phyloP scores from a whole-genome alignment of 1,284 basidiomycete species.

The Neonothopanus nambi region DNA sequence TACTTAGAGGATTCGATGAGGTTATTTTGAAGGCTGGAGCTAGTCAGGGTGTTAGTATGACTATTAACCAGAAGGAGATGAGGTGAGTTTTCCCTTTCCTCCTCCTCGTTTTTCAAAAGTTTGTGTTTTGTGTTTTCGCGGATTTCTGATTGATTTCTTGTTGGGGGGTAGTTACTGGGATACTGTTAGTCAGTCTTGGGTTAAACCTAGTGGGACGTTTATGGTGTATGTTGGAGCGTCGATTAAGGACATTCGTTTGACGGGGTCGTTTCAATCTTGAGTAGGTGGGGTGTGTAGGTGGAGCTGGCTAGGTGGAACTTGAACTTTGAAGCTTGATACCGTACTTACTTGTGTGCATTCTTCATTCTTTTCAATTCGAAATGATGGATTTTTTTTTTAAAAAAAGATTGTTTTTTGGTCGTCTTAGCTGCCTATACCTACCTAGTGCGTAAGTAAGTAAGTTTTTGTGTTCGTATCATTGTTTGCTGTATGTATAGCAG shows the following conservation, averaged over 20 bases:
- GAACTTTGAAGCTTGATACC: no score
- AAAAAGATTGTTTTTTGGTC: no score
- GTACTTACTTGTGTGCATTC: no score
- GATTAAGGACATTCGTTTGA: conserved; percentile 20
- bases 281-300: no score
- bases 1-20: conserved; percentile 41
- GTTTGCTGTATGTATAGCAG: no score
- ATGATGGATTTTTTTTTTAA: no score
- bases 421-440: no score
- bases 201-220: conserved; percentile 16
- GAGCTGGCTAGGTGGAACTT: no score
- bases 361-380: no score
- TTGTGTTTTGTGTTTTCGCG: background rate
- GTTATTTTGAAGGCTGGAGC: conserved; percentile 13
- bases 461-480: no score
- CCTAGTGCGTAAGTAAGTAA: no score
- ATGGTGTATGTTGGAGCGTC: conserved; percentile 18
- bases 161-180: conserved; percentile 15
- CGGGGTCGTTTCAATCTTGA: conserved; percentile 13
- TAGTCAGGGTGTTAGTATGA: conserved; percentile 15
- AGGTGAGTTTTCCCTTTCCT: conserved; percentile 15
- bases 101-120: background rate
- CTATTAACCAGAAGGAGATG: conserved; percentile 15
- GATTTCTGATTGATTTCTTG: background rate
- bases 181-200: conserved; percentile 16